Base-by-base conservation (phyloP, 371 early-diverging fungal genomes). In the Rhizomucor pusillus region DNA sequence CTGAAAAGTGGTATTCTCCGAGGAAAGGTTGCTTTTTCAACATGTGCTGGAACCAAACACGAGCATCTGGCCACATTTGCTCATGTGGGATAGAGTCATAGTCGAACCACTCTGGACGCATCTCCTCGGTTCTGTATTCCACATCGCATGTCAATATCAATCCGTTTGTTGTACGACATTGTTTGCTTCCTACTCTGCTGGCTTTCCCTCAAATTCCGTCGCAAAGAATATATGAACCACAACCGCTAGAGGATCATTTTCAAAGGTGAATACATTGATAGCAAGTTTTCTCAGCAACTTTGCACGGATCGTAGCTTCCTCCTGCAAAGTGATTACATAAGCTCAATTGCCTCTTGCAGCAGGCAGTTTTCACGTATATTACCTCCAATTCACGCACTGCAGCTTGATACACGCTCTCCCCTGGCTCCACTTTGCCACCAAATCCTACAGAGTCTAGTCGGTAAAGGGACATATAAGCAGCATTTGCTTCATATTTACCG, bases 391-490 rank as follows among this genome's bases (percentile, higher is more conserved):
- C 90, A 13, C 90, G 80, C 13, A 66, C 56, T 0, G 90, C 88
- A 20, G 84, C 89, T 47, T 82, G 60, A 34, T 72, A 59, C 9
- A 84, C 60, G 0, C 86, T 85, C 56, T 89, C 90, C 2, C 81
- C 82, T 5, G 67, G 57, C 47, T 89, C 90, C 6, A 84, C 72
- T 59, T 89, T 89, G 24, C 90, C 90, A 18, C 90, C 90, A 60
- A 89, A 89, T 1, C 84, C 77, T 76, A 18, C 34, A 23, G 35
- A 43, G n/a, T 25, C 43, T 19, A 5, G 50, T 43, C 43, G 16
- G 46, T 47, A 4, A 35, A 34, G 16, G 22, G 23, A 4, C 13
- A 20, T 35, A 3, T 22, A 12, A 9, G 12, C 39, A 35, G 11
- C 24, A n/a, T n/a, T n/a, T n/a, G n/a, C n/a, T 18, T 5, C 3